phyloP scores from a whole-genome alignment of 371 early-diverging fungal genomes.

The Syncephalastrum monosporum region DNA sequence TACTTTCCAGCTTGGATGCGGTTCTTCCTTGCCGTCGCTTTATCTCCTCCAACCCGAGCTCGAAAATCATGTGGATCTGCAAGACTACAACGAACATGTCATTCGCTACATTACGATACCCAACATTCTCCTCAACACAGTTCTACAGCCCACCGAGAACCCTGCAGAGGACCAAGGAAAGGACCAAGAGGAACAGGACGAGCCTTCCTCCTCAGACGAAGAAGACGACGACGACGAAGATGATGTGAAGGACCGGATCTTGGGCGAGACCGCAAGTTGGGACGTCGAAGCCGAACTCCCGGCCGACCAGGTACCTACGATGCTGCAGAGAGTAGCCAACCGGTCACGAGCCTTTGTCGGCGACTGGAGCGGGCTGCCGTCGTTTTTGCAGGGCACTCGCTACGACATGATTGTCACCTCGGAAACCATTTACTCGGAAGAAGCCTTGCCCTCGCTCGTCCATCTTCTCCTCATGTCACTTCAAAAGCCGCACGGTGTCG shows the following conservation, averaged over 20 bases:
- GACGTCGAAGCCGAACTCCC: slow-evolving; percentile 54
- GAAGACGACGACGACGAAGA: slow-evolving; percentile 60
- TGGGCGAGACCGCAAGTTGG: slow-evolving; percentile 41
- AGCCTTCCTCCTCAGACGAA: slow-evolving; percentile 28
- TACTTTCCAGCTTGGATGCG: slow-evolving; percentile 82
- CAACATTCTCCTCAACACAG: slow-evolving; percentile 82
- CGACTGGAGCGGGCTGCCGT: slow-evolving; percentile 65
- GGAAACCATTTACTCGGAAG: slow-evolving; percentile 88
- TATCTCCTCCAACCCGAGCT: slow-evolving; percentile 58
- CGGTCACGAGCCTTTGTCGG: slow-evolving; percentile 67
- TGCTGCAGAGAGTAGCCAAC: slow-evolving; percentile 32
- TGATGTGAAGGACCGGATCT: slow-evolving; percentile 46
- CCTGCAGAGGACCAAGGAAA: slow-evolving; percentile 24
- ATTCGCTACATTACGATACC: slow-evolving; percentile 86
- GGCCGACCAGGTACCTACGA: slow-evolving; percentile 34
- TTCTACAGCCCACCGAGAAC: slow-evolving; percentile 28
- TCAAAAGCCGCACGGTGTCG: slow-evolving; percentile 63
- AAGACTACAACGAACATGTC: slow-evolving; percentile 92
- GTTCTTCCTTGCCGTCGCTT: slow-evolving; percentile 84
- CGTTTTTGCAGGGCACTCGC: slow-evolving; percentile 14
- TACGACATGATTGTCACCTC: slow-evolving; percentile 91
- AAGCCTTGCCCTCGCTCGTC: slow-evolving; percentile 61
- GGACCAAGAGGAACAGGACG: slow-evolving; percentile 17
- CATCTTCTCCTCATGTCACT: slow-evolving; percentile 64
- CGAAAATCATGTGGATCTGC: slow-evolving; percentile 73